Percentiles rank a stretch among this genome's conserved stretches.
Conservation (phyloP, 78 protist species). For the Pigoraptor vietnamica region DNA sequence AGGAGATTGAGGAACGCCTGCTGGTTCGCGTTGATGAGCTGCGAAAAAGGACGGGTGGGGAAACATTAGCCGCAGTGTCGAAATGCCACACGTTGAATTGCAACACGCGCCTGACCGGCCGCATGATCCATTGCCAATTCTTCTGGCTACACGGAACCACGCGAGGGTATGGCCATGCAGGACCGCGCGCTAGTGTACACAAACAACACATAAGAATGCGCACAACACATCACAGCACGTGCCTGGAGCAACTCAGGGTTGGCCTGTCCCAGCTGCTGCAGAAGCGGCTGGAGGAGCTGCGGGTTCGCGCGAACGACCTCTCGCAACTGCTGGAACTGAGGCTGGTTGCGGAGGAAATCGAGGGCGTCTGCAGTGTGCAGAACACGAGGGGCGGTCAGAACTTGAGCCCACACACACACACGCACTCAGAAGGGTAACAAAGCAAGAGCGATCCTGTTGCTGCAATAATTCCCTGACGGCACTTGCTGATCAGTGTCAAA, state of each 20-base stretch:
- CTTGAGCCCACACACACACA: not conserved
- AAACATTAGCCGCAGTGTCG: too few relatives aligned
- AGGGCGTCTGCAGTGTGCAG: not conserved
- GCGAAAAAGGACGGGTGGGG: not conserved
- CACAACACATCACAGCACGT: not conserved
- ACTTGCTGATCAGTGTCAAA: too few relatives aligned
- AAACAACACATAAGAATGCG: not conserved
- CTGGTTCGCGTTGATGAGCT: slow-evolving; percentile 52
- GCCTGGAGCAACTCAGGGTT: slow-evolving; percentile 59
- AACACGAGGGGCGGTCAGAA: not conserved
- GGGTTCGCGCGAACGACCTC: slow-evolving; percentile 50
- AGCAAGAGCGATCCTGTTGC: too few relatives aligned
- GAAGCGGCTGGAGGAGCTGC: slow-evolving; percentile 37
- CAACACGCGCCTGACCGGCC: too few relatives aligned
- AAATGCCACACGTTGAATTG: too few relatives aligned
- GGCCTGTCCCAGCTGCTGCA: slow-evolving; percentile 43
- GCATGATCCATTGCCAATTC: too few relatives aligned
- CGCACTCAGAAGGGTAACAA: not conserved
- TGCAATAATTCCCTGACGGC: too few relatives aligned
- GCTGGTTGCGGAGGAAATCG: slow-evolving; percentile 44
- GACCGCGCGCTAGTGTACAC: not conserved
- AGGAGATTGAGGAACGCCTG: slow-evolving; percentile 59
- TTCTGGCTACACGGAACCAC: too few relatives aligned
- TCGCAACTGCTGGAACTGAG: slow-evolving; percentile 52
- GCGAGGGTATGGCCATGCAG: too few relatives aligned